A percentile compares a stretch with the other conserved stretches of the same genome.
These are phyloP conservation scores for Adansonia grandidieri DNA, from an alignment of 441 rosid genomes.

Conservation along the genomic window DNA sequence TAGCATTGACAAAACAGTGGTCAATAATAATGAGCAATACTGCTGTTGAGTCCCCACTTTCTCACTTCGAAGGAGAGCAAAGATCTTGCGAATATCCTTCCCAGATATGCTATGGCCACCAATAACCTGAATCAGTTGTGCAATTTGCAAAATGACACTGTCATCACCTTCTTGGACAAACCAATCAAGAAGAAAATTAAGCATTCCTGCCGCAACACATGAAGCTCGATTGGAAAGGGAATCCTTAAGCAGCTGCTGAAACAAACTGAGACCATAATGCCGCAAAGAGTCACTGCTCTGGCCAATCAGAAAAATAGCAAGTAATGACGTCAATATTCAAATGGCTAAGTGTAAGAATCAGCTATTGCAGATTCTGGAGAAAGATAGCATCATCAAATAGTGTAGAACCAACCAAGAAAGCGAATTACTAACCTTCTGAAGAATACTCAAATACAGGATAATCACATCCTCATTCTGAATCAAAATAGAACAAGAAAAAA, in stretches of 20 bases:
- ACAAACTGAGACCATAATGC: slow-evolving; percentile 83
- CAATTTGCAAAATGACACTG: slow-evolving; percentile 76
- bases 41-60: slow-evolving; percentile 85
- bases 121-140: slow-evolving; percentile 87
- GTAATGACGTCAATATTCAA: slow-evolving; percentile 38
- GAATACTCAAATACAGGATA: slow-evolving; percentile 85
- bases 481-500: slow-evolving; percentile 35
- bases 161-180: slow-evolving; percentile 85
- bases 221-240: slow-evolving; percentile 96
- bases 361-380: slow-evolving; percentile 11
- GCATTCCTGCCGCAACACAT: slow-evolving; percentile 97
- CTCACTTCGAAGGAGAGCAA: slow-evolving; percentile 97
- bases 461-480: slow-evolving; percentile 98
- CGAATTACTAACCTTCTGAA: slow-evolving; percentile 89
- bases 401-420: slow-evolving; percentile 28
- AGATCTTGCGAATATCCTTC: slow-evolving; percentile 97
- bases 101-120: slow-evolving; percentile 99
- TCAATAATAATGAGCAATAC: slow-evolving; percentile 83
- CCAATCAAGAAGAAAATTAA: slow-evolving; percentile 97
- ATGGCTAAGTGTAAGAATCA: slow-evolving; percentile 10
- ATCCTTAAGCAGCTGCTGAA: slow-evolving; percentile 90
- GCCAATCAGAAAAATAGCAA: slow-evolving; percentile 69
- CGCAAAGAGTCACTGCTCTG: slow-evolving; percentile 99
- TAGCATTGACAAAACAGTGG: slow-evolving; percentile 87
- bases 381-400: slow-evolving; percentile 15